Base-by-base conservation (phyloP, 2,329 filamentous ascomycete genomes). In the Colletotrichum chrysophilum region DNA sequence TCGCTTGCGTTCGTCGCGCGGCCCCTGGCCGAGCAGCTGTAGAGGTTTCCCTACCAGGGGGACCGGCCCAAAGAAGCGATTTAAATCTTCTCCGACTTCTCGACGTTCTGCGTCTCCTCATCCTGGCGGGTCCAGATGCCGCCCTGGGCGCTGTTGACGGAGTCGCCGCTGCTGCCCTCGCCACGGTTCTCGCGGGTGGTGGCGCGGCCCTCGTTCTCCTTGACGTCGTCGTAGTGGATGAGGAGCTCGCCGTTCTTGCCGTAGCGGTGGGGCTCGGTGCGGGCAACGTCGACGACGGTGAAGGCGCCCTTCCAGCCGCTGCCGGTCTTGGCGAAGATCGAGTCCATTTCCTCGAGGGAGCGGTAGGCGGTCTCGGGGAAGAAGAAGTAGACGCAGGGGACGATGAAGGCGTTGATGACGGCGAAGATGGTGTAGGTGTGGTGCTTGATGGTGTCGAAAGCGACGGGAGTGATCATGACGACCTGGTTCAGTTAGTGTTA, bases 341-440 rank as follows among this genome's bases (percentile, higher is more conserved):
- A 84, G 79, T 93, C 92, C 89, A 94, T 93, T 80, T 93, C 92
- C 81, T 94, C 92, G 24, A 94, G 88, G 3, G 89, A 91, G 55
- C 92, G 87, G 80, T 91, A 91, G 2, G 90, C 90, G 12, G 92
- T 93, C 82, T 93, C 92, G 1, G 92, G 92, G 83, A 91, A 93
- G 85, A 92, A 92, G 83, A 91, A 90, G 81, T 91, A 92, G 28
- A 91, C 86, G 4, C 83, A 85, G 0, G 91, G 90, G 0, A 92
- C 86, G 81, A 92, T 91, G 78, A 89, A 85, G 77, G 89, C 88
- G 81, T 93, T 93, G 84, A 93, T 92, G 61, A 92, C 88, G 13
- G 92, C 92, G 79, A 94, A 94, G 78, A 94, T 90, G 79, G 91
- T 89, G 82, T 93, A 93, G 0, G 91, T 93, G 79, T 91, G 86